Base-by-base conservation (phyloP, 139 green algal genomes). In the Dunaliella primolecta region DNA sequence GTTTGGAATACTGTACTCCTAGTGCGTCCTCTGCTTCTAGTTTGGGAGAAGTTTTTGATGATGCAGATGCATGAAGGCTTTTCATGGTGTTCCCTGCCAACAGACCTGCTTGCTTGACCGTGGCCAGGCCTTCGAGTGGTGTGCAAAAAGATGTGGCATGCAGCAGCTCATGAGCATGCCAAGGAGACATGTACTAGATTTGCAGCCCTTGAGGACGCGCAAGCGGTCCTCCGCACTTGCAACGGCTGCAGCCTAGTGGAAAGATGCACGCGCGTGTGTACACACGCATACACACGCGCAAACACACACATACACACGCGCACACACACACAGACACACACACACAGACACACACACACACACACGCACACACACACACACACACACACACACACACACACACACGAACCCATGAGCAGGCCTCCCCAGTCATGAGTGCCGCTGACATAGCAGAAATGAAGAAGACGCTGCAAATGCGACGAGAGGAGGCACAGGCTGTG, bases 361-460 rank as follows among this genome's bases (percentile, higher is more conserved):
- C 23, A n/a, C 23, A 23, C 23, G 32, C n/a, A 2, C 75, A 25
- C 75, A 25, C 32, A 36, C 80, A 46, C 86, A 90, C 24, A 83
- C 89, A 1, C 81, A 92, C 0, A 86, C 87, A 0, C 37, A 92
- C n/a, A n/a, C n/a, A n/a, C n/a, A n/a, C n/a, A n/a, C n/a, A n/a
- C n/a, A n/a, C n/a, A n/a, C n/a, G n/a, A 1, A 79, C 38, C 21
- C 86, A 87, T 29, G 72, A 1, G 0, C 89, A 94, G 46, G 38
- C 88, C 11, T 91, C 91, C 3, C 90, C 86, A 0, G 86, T 95
- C 23, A 89, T 95, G 82, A 92, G 87, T 11, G 80, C 92, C 1
- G 93, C 95, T 78, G 88, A 96, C 80, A 80, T 90, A 1, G 86
- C 86, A 25, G 81, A 75, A 11, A 74, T 89, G 56, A 93, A 92